Evolutionary conservation across 169 alveolate species (phyloP), one percentile per base, ranked within the genome.

Genomic region (Plasmodium vivax): DNA sequence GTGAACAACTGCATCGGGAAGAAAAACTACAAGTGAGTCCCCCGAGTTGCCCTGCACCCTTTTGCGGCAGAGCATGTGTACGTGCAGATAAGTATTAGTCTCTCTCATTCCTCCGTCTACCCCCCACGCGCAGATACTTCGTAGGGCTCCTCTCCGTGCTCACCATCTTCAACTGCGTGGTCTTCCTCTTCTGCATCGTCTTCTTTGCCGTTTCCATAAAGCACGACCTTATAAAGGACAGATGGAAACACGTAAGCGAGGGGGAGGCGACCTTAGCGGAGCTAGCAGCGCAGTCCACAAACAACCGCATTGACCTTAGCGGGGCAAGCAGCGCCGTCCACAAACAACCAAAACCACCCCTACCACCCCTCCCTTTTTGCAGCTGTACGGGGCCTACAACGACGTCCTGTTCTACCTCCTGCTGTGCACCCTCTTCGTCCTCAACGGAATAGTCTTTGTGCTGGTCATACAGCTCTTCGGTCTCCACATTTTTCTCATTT

Each of bases 1-100:
- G 96, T 98, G 80, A 96, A 98, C 93, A 98, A 97, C 83, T 98
- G 99, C 95, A 97, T 98, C 43, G 99, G 99, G 5, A 83, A 93
- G 27, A 93, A 82, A 41, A 97, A 97, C 91, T 97, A 97, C 92
- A 82, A 73, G 83, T 92, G 80, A 81, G 34, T 14, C 51, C 14
- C 9, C 51, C 51, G 51, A 14, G 51, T 10, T 43, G 3, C 56
- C 12, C 56, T 10, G 56, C 12, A 45, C n/a, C 75, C 19, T 8
- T 62, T 62, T 62, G 72, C 72, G 12, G 14, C 72, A 30, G n/a
- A 34, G n/a, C 19, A 43, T 58, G 23, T 47, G 14, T 91, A 10
- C 62, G 8, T 12, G 62, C 36, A 38, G 30, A 81, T 27, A 75
- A 56, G 72, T 62, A 32, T 80, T 38, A 54, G 54, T 27, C n/a